Conservation (phyloP, 2,329 filamentous ascomycete species). For the Paecilomyces dactylethromorphus region DNA sequence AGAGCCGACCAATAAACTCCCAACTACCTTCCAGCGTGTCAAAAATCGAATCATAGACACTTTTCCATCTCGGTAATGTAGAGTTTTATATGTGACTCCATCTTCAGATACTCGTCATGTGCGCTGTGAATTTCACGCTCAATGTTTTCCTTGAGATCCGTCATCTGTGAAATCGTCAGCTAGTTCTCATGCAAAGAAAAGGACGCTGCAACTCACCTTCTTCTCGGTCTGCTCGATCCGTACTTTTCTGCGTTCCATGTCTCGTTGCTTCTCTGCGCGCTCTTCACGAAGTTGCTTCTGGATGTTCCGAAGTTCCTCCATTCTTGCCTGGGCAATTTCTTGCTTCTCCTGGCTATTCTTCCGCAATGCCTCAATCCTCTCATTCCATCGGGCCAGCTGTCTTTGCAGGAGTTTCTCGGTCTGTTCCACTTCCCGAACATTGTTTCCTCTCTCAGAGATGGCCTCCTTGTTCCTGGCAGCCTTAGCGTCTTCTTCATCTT, state of each 20-base stretch:
- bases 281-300: slow-evolving; percentile 80
- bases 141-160: slow-evolving; percentile 94
- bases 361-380: slow-evolving; percentile 76
- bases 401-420: slow-evolving; percentile 76
- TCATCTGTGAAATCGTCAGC: slow-evolving; percentile 60
- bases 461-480: slow-evolving; percentile 79
- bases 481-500: slow-evolving; percentile 80
- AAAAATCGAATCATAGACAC: slow-evolving; percentile 48
- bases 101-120: slow-evolving; percentile 91
- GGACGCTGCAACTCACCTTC: slow-evolving; percentile 58
- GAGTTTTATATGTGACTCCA: slow-evolving; percentile 93
- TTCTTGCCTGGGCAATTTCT: slow-evolving; percentile 71
- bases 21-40: slow-evolving; percentile 14
- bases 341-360: slow-evolving; percentile 77
- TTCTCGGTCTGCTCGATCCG: slow-evolving; percentile 97
- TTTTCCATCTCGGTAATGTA: slow-evolving; percentile 99
- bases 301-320: slow-evolving; percentile 78
- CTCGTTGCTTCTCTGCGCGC: slow-evolving; percentile 75
- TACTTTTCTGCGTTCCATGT: slow-evolving; percentile 88
- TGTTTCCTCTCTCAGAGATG: slow-evolving; percentile 79
- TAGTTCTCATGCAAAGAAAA: not conserved
- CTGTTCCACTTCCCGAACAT: slow-evolving; percentile 84
- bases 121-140: slow-evolving; percentile 88
- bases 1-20: slow-evolving; percentile 28
- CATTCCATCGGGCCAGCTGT: slow-evolving; percentile 77